Base-by-base conservation (phyloP, 192 early-diverging fungal species). In the Coemansia sp. region DNA sequence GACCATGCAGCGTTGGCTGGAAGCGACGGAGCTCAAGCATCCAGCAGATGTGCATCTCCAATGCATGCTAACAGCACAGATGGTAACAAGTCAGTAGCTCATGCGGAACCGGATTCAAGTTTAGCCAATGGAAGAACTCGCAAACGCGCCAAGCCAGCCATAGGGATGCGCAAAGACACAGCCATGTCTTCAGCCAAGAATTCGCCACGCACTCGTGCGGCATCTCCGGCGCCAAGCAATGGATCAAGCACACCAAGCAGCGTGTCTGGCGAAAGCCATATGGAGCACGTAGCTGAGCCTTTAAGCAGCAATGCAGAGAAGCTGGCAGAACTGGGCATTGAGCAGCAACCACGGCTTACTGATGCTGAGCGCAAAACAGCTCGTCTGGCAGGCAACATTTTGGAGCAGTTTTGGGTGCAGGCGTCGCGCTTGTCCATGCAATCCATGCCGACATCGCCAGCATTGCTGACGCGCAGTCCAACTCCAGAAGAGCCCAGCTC, bases 331-430 rank as follows among this genome's bases (percentile, higher is more conserved):
- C n/a, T 32, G 36, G 37, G 20, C 10, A 40, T 14, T 43, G 52
- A 43, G 18, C 41, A 47, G 46, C 61, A 53, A 26, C 0, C 5
- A 18, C 38, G 12, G 21, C 47, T 65, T 28, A 52, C 64, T 11
- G 57, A 56, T 30, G 32, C 39, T 11, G 71, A 64, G 41, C 40
- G 64, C 14, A 51, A 49, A 36, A 21, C 40, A 11, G 60, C 64
- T 21, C 57, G 41, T 28, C 16, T 62, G 11, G 61, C 53, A n/a
- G 65, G 65, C 2, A 34, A 14, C 52, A 59, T 75, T 45, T 54
- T 75, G 36, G 71, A 75, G 65, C 71, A 75, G 53, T 40, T 75
- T 10, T 21, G 67, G 48, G 54, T 68, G 26, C 71, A 57, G 48
- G 71, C 71, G 12, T 41, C 60, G 20, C 60, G 53, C 2, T n/a